Evolutionary conservation across 192 early-diverging fungal species (phyloP).

Genomic region (Rhizoclosmatium sp.): DNA sequence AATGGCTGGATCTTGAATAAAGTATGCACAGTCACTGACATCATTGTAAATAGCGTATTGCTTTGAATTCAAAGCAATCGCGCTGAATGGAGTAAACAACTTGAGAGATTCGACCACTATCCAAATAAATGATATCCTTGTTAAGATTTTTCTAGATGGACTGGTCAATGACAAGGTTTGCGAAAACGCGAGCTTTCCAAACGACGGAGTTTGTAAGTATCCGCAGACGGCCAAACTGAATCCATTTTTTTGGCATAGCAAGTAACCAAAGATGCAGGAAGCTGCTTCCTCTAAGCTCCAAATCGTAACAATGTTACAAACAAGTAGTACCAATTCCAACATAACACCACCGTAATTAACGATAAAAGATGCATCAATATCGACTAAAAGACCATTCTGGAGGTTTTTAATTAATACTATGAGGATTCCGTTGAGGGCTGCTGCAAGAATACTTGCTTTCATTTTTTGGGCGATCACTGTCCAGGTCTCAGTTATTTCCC

Average conservation of each 20-base stretch:
- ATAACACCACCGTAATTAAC: slow-evolving; percentile 20
- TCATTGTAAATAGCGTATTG: slow-evolving; percentile 2
- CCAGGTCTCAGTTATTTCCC: slow-evolving; percentile 29
- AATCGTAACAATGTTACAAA: slow-evolving; percentile 30
- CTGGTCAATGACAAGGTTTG: slow-evolving; percentile 16
- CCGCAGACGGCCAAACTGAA: slow-evolving; percentile 34
- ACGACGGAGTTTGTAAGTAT: slow-evolving; percentile 26
- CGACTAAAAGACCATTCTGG: background rate
- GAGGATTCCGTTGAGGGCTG: slow-evolving; percentile 14
- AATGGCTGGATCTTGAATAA: slow-evolving; percentile 19
- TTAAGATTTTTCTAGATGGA: slow-evolving; percentile 25
- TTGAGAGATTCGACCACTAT: slow-evolving; percentile 23
- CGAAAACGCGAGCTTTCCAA: slow-evolving; percentile 14
- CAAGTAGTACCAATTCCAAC: slow-evolving; percentile 21
- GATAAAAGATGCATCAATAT: background rate
- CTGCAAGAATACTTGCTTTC: slow-evolving; percentile 15
- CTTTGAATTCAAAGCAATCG: slow-evolving; percentile 8
- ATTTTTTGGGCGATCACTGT: slow-evolving; percentile 11
- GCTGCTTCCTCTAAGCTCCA: slow-evolving; percentile 23
- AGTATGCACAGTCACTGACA: slow-evolving; percentile 3
- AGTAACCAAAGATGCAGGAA: background rate
- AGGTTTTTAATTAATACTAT: background rate
- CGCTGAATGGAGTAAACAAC: slow-evolving; percentile 29
- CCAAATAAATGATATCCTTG: slow-evolving; percentile 32
- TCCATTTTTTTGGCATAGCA: slow-evolving; percentile 5